Evolutionary conservation across 495 filamentous ascomycete species (phyloP).

Genomic region (Hypoxylon lienhwacheense): DNA sequence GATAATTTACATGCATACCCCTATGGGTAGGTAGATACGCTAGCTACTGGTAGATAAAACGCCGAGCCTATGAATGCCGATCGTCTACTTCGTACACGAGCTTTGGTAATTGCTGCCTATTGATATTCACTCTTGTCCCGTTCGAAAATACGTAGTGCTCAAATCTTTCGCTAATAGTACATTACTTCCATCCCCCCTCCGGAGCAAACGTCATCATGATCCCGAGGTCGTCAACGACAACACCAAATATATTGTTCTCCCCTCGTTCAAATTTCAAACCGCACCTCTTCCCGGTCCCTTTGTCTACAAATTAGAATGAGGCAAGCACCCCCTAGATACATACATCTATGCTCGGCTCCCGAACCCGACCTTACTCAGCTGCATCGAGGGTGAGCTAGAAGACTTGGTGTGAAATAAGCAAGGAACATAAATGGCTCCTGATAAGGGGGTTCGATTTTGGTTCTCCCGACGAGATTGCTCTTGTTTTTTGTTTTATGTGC

Average conservation of each 20-base stretch:
- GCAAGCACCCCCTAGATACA: constrained; percentile 34
- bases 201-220: constrained; percentile 28
- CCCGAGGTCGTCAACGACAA: constrained; percentile 34
- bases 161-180: constrained; percentile 34
- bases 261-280: constrained; percentile 31
- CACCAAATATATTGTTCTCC: constrained; percentile 34
- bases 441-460: constrained; percentile 3
- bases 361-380: constrained; percentile 30
- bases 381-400: constrained; percentile 13
- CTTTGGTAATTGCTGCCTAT: constrained; percentile 7
- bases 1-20: too few relatives aligned
- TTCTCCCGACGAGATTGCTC: constrained; percentile 1
- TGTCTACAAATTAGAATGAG: constrained; percentile 23
- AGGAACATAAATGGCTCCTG: constrained; percentile 12
- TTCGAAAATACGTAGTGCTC: constrained; percentile 28
- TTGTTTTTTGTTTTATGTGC: constrained; percentile 1
- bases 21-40: too few relatives aligned
- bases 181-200: constrained; percentile 30
- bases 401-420: constrained; percentile 25
- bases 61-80: too few relatives aligned
- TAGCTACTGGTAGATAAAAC: too few relatives aligned
- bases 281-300: constrained; percentile 19
- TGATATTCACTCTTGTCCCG: constrained; percentile 28
- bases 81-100: too few relatives aligned
- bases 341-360: constrained; percentile 38